These are phyloP conservation scores for Zoysia matrella DNA, from an alignment of 202 grass and related monocot genomes.

Conservation along the genomic window DNA sequence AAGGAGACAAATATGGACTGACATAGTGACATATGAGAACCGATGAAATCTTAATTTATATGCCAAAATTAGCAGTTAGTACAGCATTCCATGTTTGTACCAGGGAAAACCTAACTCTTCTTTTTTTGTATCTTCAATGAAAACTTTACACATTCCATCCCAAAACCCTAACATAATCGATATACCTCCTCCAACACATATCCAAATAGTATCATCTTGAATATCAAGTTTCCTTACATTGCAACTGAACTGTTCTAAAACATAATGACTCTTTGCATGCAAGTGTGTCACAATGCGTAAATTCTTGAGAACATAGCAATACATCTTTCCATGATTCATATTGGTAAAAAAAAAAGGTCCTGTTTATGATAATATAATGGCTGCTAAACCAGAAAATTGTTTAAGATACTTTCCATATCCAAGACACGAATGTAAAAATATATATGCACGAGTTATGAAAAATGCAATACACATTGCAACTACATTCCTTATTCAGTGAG, in stretches of 20 bases:
- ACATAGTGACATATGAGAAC: not conserved
- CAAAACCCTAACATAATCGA: not conserved
- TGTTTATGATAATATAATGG: not conserved
- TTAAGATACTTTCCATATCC: too few species aligned
- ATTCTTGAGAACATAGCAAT: not conserved
- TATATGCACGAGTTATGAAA: not conserved
- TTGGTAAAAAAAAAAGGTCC: not conserved
- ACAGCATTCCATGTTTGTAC: not conserved
- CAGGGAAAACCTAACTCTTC: not conserved
- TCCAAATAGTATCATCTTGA: not conserved
- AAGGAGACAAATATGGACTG: not conserved
- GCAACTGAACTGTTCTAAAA: conserved; percentile 23
- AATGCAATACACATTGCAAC: not conserved
- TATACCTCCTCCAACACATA: not conserved
- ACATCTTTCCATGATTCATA: not conserved
- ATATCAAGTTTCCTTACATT: not conserved
- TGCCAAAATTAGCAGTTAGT: conserved; percentile 27
- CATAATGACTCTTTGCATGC: not conserved
- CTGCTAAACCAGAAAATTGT: too few species aligned
- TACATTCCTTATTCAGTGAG: not conserved
- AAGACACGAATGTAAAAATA: too few species aligned
- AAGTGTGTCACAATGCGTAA: not conserved
- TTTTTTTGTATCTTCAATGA: not conserved
- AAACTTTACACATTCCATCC: not conserved
- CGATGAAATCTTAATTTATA: conserved; percentile 25